Percentiles rank a stretch among this genome's conserved stretches.
Conservation (phyloP, 2,329 filamentous ascomycete genomes). For the Nemania diffusa region DNA sequence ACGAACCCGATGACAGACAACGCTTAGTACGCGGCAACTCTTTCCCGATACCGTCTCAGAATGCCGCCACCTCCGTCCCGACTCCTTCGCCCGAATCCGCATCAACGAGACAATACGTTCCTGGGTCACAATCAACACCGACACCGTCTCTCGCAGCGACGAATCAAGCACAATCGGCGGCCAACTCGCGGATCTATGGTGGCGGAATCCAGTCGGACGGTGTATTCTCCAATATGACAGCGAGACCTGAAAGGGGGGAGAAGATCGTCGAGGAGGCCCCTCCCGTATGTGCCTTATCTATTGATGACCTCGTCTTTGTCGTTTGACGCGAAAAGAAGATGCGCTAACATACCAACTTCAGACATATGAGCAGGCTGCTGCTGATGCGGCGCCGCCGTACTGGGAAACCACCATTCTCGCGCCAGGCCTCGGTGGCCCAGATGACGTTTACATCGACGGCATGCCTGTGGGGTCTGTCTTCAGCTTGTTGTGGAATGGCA, state of each 20-base stretch:
- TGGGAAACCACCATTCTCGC: conserved; percentile 99
- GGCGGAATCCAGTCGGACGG: conserved; percentile 86
- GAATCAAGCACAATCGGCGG: conserved; percentile 41
- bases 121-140: conserved; percentile 37
- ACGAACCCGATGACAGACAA: conserved; percentile 83
- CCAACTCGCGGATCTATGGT: conserved; percentile 67
- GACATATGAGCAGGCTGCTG: conserved; percentile 98
- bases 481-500: conserved; percentile 89
- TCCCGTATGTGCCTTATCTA: conserved; percentile 72
- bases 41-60: conserved; percentile 43
- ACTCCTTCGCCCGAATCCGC: conserved; percentile 34
- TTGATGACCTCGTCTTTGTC: neutral
- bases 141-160: conserved; percentile 48
- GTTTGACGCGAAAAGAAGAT: neutral
- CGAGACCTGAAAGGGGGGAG: conserved; percentile 85
- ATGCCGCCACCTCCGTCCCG: conserved; percentile 33
- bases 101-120: conserved; percentile 32
- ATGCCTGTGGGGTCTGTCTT: conserved; percentile 91
- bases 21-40: conserved; percentile 79
- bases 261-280: conserved; percentile 85
- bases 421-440: conserved; percentile 85
- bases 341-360: conserved; percentile 57
- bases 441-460: conserved; percentile 97
- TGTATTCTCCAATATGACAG: conserved; percentile 94
- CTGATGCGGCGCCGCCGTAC: conserved; percentile 94